These are phyloP conservation scores for Myriangium duriaei DNA, from an alignment of 2,329 filamentous ascomycete species.

Conservation along the genomic window DNA sequence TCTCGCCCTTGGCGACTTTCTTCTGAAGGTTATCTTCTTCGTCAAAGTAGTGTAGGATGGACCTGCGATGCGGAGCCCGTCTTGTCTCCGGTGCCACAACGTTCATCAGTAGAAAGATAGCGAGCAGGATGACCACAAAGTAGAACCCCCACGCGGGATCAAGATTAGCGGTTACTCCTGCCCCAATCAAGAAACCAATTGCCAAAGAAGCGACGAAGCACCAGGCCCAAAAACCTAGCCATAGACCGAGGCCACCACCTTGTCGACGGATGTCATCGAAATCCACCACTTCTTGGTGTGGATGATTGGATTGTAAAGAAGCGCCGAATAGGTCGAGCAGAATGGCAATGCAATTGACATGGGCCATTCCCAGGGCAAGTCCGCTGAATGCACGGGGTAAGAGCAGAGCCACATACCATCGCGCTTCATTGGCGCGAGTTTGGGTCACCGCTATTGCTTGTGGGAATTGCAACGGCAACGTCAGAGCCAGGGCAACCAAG, in stretches of 20 bases:
- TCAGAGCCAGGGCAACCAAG: constrained; percentile 53
- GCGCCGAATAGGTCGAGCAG: constrained; percentile 66
- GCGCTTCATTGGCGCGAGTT: constrained; percentile 39
- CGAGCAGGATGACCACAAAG: constrained; percentile 55
- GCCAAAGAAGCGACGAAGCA: constrained; percentile 61
- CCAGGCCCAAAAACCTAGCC: constrained; percentile 68
- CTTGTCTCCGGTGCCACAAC: constrained; percentile 61
- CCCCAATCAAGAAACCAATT: constrained; percentile 60
- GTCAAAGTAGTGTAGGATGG: constrained; percentile 50
- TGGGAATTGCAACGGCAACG: constrained; percentile 62
- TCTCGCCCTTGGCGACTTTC: constrained; percentile 56
- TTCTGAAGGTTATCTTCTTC: constrained; percentile 35
- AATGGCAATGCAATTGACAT: constrained; percentile 62
- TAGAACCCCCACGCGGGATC: constrained; percentile 66
- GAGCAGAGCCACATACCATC: constrained; percentile 50
- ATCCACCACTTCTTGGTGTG: constrained; percentile 59
- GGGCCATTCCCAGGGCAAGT: constrained; percentile 57
- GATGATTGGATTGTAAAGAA: constrained; percentile 58
- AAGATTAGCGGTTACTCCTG: constrained; percentile 51
- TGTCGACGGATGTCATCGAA: constrained; percentile 57
- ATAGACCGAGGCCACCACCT: constrained; percentile 67
- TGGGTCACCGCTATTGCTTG: constrained; percentile 55
- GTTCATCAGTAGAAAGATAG: constrained; percentile 54
- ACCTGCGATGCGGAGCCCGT: constrained; percentile 54
- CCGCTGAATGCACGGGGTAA: constrained; percentile 55